A percentile compares a stretch with the other conserved stretches of the same genome.
phyloP scores from a whole-genome alignment of 805 yeast species.

The Lipomyces mesembrius region DNA sequence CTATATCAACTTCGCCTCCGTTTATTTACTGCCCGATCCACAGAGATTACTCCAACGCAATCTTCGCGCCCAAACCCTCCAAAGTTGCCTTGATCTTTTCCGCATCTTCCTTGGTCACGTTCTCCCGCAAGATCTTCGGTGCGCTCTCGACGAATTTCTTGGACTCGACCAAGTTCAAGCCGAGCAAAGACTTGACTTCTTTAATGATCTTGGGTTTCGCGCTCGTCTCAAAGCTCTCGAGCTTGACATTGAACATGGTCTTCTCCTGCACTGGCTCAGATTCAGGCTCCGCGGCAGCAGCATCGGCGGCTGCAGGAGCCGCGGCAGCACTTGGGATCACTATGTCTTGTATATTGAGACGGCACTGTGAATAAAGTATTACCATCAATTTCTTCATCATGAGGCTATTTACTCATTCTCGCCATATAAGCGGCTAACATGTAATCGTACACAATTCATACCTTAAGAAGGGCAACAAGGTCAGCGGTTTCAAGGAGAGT shows the following conservation, averaged over 20 bases:
- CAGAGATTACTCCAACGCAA: constrained; percentile 70
- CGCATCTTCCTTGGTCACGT: constrained; percentile 96
- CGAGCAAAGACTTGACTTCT: constrained; percentile 90
- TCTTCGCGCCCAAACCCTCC: constrained; percentile 95
- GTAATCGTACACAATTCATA: constrained; percentile 44
- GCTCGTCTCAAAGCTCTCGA: constrained; percentile 92
- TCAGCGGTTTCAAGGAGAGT: constrained; percentile 93
- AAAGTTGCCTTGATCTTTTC: constrained; percentile 91
- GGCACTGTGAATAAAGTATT: constrained; percentile 46
- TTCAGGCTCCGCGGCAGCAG: constrained; percentile 71
- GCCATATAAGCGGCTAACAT: neutral
- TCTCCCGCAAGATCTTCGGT: constrained; percentile 93
- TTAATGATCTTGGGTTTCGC: constrained; percentile 96
- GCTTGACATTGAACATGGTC: constrained; percentile 88
- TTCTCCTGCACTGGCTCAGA: constrained; percentile 80
- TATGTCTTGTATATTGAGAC: constrained; percentile 91
- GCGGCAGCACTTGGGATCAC: constrained; percentile 67
- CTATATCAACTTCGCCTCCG: neutral
- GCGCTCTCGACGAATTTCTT: constrained; percentile 98
- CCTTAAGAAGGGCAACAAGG: constrained; percentile 63
- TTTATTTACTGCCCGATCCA: neutral
- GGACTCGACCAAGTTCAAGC: constrained; percentile 92
- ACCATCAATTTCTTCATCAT: neutral
- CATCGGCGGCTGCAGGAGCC: constrained; percentile 67
- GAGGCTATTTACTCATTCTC: neutral